phyloP scores from a whole-genome alignment of 257 asterid species.

The Penstemon eatonii region DNA sequence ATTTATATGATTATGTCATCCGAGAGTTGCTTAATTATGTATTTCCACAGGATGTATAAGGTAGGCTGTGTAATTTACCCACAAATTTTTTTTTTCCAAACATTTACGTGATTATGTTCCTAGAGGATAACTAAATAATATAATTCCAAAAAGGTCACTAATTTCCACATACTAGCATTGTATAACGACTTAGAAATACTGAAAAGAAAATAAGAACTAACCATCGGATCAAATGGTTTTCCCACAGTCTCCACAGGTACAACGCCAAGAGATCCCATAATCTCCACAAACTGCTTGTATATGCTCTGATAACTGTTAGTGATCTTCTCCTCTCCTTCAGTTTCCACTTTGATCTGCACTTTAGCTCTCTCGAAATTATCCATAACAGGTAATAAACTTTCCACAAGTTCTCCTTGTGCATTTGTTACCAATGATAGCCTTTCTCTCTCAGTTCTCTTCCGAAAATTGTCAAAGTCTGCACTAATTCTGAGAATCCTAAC shows the following conservation, averaged over 20 bases:
- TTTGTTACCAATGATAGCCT: conserved; percentile 61
- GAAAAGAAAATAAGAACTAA: conserved; percentile 33
- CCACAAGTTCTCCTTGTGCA: conserved; percentile 82
- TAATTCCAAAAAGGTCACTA: neutral
- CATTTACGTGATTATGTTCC: no score
- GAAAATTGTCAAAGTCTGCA: conserved; percentile 83
- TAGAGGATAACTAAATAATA: neutral
- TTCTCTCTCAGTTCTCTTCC: conserved; percentile 77
- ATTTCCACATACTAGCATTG: conserved; percentile 16
- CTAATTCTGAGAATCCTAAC: conserved; percentile 71
- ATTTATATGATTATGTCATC: conserved; percentile 1
- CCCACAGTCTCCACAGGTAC: conserved; percentile 66
- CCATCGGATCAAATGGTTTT: conserved; percentile 77
- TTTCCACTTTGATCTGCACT: conserved; percentile 69
- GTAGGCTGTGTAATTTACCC: neutral
- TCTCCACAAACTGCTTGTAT: conserved; percentile 77
- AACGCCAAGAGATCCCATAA: conserved; percentile 69
- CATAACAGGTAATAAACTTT: conserved; percentile 66
- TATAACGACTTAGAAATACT: conserved; percentile 6
- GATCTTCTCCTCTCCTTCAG: conserved; percentile 79
- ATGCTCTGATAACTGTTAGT: conserved; percentile 72
- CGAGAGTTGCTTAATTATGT: conserved; percentile 25
- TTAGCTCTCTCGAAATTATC: conserved; percentile 89
- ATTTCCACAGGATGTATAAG: neutral
- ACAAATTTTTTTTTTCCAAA: neutral